phyloP scores from a whole-genome alignment of 2,329 filamentous ascomycete genomes.

The Aspergillus floridensis region DNA sequence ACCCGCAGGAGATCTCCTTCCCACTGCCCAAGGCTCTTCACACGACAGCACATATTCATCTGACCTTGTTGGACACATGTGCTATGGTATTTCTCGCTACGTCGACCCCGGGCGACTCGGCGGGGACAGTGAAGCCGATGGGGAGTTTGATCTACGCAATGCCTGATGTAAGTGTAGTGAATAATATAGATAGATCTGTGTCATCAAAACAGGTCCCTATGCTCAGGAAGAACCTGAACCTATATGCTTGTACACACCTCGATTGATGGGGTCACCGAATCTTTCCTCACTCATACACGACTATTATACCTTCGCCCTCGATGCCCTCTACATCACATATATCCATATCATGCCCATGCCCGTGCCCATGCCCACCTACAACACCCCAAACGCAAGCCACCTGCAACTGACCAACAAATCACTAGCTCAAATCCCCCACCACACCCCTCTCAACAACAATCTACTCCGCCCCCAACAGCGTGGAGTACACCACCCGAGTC shows the following conservation, averaged over 20 bases:
- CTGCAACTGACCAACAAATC: background rate
- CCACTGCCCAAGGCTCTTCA: conserved; percentile 56
- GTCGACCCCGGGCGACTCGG: conserved; percentile 46
- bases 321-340: too few relatives aligned
- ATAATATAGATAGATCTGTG: too few relatives aligned
- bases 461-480: conserved; percentile 66
- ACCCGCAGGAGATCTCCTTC: conserved; percentile 56
- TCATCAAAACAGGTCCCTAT: too few relatives aligned
- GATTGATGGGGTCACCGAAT: too few relatives aligned
- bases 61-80: conserved; percentile 54
- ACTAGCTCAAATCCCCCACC: conserved; percentile 33
- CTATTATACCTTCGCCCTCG: too few relatives aligned
- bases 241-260: too few relatives aligned
- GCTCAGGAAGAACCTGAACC: too few relatives aligned
- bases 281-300: too few relatives aligned
- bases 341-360: too few relatives aligned
- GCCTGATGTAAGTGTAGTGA: conserved; percentile 65
- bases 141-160: conserved; percentile 94
- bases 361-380: background rate
- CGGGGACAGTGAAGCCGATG: conserved; percentile 52
- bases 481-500: conserved; percentile 83
- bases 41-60: conserved; percentile 58
- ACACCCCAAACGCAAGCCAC: background rate
- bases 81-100: conserved; percentile 58
- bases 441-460: conserved; percentile 71